Evolutionary conservation across 2,329 filamentous ascomycete species (phyloP).

Genomic region (Alternaria triticimaculans): DNA sequence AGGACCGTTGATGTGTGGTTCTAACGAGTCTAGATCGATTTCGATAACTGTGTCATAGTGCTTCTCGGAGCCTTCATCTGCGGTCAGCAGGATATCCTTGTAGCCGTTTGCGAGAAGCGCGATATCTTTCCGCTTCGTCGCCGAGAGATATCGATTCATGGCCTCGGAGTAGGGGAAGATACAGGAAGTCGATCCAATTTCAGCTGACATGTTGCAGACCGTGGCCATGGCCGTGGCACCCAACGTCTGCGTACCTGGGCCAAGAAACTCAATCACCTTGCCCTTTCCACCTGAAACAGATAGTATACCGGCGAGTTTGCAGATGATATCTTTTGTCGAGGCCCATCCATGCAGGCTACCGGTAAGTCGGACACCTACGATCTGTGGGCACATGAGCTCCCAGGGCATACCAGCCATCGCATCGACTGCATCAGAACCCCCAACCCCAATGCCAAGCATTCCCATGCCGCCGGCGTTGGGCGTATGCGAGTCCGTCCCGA

Average conservation of each 20-base stretch:
- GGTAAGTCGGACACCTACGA: conserved; percentile 41
- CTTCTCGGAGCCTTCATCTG: conserved; percentile 39
- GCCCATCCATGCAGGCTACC: conserved; percentile 43
- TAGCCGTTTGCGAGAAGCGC: conserved; percentile 25
- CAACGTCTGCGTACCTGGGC: conserved; percentile 41
- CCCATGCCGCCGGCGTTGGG: conserved; percentile 49
- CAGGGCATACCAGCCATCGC: conserved; percentile 43
- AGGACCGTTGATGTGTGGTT: conserved; percentile 48
- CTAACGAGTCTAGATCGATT: conserved; percentile 44
- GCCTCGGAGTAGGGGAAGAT: conserved; percentile 47
- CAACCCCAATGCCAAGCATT: conserved; percentile 47
- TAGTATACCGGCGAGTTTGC: conserved; percentile 46
- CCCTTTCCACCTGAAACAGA: conserved; percentile 47
- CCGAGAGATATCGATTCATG: conserved; percentile 43
- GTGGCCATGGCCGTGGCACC: conserved; percentile 50
- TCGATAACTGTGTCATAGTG: conserved; percentile 47
- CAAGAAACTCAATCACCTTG: conserved; percentile 48
- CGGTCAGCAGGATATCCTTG: conserved; percentile 31
- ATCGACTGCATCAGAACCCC: conserved; percentile 37
- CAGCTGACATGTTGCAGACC: conserved; percentile 50
- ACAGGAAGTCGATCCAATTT: conserved; percentile 49
- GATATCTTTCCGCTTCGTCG: conserved; percentile 37
- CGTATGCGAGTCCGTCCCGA: conserved; percentile 50
- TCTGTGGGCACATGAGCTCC: conserved; percentile 45
- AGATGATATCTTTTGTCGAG: conserved; percentile 48